These are phyloP conservation scores for Aspergillus phoenicis DNA, from an alignment of 2,329 filamentous ascomycete species.

Conservation along the genomic window DNA sequence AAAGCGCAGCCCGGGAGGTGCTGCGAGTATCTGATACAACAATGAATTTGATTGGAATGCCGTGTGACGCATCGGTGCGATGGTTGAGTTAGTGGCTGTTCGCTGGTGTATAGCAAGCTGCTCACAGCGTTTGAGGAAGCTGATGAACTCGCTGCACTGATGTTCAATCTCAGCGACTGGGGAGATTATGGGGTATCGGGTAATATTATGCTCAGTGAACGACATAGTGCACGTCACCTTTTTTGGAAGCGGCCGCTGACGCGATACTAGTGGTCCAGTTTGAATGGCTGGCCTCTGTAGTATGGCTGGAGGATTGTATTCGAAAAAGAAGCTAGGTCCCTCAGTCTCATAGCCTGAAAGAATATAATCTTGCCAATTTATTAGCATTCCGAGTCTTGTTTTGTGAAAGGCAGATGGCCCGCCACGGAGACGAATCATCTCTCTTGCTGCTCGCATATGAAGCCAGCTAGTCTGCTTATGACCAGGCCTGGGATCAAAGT, in stretches of 20 bases:
- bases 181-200: slow-evolving; percentile 8
- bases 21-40: slow-evolving; percentile 36
- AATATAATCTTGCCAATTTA: slow-evolving; percentile 48
- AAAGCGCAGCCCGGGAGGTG: slow-evolving; percentile 37
- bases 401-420: slow-evolving; percentile 40
- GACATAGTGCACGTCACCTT: not conserved
- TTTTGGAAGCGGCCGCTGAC: not conserved
- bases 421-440: slow-evolving; percentile 42
- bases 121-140: slow-evolving; percentile 43
- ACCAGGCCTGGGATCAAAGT: slow-evolving; percentile 43
- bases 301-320: slow-evolving; percentile 22
- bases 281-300: not conserved
- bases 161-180: slow-evolving; percentile 36
- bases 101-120: slow-evolving; percentile 36
- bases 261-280: not conserved
- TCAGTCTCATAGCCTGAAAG: slow-evolving; percentile 42
- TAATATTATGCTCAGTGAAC: not conserved
- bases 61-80: slow-evolving; percentile 27
- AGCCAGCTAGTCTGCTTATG: slow-evolving; percentile 42
- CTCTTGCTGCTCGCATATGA: slow-evolving; percentile 44
- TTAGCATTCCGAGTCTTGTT: slow-evolving; percentile 43
- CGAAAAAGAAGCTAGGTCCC: slow-evolving; percentile 39
- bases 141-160: slow-evolving; percentile 43
- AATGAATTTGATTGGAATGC: slow-evolving; percentile 35
- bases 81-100: slow-evolving; percentile 20